Percentiles rank a stretch among this genome's conserved stretches.
Conservation (phyloP, 257 asterid species). For the Knoxia roxburghii region DNA sequence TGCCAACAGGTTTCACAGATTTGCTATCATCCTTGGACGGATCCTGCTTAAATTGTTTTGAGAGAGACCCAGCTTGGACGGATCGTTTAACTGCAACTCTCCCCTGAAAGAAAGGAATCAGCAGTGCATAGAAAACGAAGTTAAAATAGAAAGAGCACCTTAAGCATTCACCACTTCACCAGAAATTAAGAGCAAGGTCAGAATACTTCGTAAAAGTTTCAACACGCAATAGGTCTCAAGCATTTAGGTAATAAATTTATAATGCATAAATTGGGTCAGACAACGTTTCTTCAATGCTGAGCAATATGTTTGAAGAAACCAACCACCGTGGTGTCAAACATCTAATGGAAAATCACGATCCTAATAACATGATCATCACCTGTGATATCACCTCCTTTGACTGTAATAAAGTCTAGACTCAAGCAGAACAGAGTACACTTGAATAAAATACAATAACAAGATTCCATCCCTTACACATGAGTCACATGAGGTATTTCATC, state of each 20-base stretch:
- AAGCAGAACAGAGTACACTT: background rate
- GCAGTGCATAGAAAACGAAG: background rate
- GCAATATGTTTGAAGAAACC: background rate
- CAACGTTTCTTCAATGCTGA: background rate
- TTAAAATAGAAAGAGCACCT: background rate
- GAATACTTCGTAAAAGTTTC: background rate
- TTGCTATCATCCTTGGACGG: conserved; percentile 65
- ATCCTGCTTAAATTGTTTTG: conserved; percentile 78
- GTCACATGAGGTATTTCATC: background rate
- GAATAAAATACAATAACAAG: background rate
- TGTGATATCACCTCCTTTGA: background rate
- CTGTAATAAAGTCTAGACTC: background rate
- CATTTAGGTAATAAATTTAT: background rate
- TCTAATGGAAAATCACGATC: background rate
- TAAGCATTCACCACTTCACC: background rate
- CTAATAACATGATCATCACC: background rate
- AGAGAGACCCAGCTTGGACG: conserved; percentile 46
- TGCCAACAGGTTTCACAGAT: conserved; percentile 49
- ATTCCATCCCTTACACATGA: background rate
- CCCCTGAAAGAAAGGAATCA: conserved; percentile 39
- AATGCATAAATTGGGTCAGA: background rate
- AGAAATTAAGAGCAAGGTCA: background rate
- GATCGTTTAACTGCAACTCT: conserved; percentile 60
- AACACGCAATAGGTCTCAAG: background rate
- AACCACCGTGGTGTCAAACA: background rate